A percentile compares a stretch with the other conserved stretches of the same genome.
phyloP scores from a whole-genome alignment of 1,284 basidiomycete genomes.

The Puccinia polysora region DNA sequence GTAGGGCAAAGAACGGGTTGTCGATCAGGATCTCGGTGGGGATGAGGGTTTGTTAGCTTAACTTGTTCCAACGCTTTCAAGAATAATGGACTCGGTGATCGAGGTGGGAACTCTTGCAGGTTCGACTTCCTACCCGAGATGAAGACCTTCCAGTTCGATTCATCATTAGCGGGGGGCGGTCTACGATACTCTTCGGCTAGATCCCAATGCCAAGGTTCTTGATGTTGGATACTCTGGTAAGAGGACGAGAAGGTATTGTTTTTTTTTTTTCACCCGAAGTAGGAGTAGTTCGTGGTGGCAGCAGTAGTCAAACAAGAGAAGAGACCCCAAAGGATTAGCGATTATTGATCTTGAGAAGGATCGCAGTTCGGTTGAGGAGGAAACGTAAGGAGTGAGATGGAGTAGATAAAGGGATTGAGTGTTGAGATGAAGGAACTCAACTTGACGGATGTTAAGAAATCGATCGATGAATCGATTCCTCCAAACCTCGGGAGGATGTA shows the following conservation, averaged over 20 bases:
- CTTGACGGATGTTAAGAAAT: constrained; percentile 29
- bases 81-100: constrained; percentile 18
- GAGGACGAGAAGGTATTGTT: background rate
- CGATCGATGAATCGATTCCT: constrained; percentile 7
- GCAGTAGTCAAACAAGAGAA: too few species aligned
- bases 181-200: background rate
- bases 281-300: too few species aligned
- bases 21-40: background rate
- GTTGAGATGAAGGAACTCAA: too few species aligned
- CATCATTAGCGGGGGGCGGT: constrained; percentile 13
- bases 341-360: too few species aligned
- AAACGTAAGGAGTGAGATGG: too few species aligned
- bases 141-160: constrained; percentile 38
- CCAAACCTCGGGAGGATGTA: background rate
- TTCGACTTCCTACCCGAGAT: constrained; percentile 12
- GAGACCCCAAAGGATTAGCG: too few species aligned
- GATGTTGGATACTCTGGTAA: constrained; percentile 15
- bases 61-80: constrained; percentile 40
- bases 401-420: too few species aligned
- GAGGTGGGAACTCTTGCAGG: background rate
- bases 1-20: background rate
- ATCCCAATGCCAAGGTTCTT: constrained; percentile 29
- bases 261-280: too few species aligned
- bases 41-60: background rate
- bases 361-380: too few species aligned